Conservation (phyloP, 139 green algal species). For the Dunaliella primolecta region DNA sequence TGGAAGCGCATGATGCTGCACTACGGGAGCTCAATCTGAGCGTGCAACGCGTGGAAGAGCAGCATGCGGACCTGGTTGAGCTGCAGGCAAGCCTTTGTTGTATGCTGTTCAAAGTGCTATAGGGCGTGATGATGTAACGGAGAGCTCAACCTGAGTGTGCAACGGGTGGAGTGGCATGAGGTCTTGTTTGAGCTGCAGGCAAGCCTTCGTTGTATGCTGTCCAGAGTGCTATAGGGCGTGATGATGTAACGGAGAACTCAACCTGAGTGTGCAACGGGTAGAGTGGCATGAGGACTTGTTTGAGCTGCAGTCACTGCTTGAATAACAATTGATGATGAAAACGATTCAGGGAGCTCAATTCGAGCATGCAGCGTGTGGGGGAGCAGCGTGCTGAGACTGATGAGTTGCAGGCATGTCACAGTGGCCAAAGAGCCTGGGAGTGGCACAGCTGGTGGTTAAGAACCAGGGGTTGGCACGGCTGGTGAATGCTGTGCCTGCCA, state of each 20-base stretch:
- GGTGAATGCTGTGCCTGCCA: too few species aligned
- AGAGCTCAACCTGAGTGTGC: neutral
- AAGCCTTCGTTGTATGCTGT: neutral
- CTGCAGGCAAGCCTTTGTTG: neutral
- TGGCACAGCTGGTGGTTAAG: too few species aligned
- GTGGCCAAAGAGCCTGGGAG: too few species aligned
- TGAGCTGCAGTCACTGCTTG: neutral
- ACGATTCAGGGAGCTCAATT: neutral
- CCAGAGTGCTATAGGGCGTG: neutral
- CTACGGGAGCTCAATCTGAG: neutral
- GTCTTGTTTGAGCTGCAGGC: neutral
- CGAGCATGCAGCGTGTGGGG: neutral
- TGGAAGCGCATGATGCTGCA: constrained; percentile 1
- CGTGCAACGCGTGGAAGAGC: neutral
- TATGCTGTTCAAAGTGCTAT: neutral
- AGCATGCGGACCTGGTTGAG: neutral
- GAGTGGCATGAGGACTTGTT: neutral
- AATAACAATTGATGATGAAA: neutral
- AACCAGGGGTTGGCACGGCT: too few species aligned
- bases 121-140: neutral
- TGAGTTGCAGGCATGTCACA: too few species aligned
- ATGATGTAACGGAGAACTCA: neutral
- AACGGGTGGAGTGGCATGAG: neutral
- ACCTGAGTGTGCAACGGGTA: neutral
- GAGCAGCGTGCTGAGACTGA: too few species aligned